Conservation (phyloP, 495 filamentous ascomycete genomes). For the Glonium stellatum region DNA sequence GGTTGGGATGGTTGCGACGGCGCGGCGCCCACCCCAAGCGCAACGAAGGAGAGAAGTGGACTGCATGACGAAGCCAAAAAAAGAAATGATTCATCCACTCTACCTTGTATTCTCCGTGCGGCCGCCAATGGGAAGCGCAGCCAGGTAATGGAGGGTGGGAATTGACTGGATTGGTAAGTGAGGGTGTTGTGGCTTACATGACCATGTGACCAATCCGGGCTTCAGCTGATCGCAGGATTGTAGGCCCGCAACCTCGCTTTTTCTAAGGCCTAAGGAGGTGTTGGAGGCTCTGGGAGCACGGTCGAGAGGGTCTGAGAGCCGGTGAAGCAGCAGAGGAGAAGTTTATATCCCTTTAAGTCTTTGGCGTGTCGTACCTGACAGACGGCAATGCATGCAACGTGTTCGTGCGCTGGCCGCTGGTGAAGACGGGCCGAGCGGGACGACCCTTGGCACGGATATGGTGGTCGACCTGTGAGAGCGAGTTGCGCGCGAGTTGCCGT, state of each 20-base stretch:
- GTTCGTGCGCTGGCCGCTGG: slow-evolving; percentile 11
- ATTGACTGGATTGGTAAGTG: slow-evolving; percentile 24
- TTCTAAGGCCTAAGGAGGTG: not conserved
- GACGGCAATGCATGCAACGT: slow-evolving; percentile 22
- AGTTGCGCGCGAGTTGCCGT: not conserved
- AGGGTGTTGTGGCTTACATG: slow-evolving; percentile 24
- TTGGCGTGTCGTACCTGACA: slow-evolving; percentile 18
- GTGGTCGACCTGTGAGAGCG: not conserved
- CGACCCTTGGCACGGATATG: slow-evolving; percentile 23
- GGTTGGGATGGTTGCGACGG: slow-evolving; percentile 4
- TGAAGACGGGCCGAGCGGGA: slow-evolving; percentile 26
- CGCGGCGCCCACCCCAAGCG: slow-evolving; percentile 4
- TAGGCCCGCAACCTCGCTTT: slow-evolving; percentile 10
- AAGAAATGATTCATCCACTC: slow-evolving; percentile 27
- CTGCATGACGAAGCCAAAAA: slow-evolving; percentile 27
- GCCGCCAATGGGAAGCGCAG: slow-evolving; percentile 14
- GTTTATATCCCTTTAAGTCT: slow-evolving; percentile 11
- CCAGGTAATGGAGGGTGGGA: slow-evolving; percentile 22
- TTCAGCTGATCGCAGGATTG: slow-evolving; percentile 25
- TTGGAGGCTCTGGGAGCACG: not conserved
- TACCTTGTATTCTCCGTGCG: slow-evolving; percentile 20
- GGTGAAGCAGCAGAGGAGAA: not conserved
- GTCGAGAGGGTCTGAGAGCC: not conserved
- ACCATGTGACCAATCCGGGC: slow-evolving; percentile 21
- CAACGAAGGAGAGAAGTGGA: slow-evolving; percentile 18